Base-by-base conservation (phyloP, 495 filamentous ascomycete species). In the Echria macrotheca region DNA sequence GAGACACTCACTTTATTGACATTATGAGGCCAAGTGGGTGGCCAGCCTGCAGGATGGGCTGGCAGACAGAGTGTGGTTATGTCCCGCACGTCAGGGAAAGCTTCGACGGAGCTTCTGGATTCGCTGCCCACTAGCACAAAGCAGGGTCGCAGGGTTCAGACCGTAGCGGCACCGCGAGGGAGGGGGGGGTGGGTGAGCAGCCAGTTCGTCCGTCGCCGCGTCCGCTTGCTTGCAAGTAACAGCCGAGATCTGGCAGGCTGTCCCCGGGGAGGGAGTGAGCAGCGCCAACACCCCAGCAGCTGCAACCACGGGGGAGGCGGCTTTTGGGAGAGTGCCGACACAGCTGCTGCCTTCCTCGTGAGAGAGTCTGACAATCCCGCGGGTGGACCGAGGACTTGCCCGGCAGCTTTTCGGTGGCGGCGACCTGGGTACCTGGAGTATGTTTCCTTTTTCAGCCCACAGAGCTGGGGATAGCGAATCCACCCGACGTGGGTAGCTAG, bases 1-100 rank as follows among this genome's bases (percentile, higher is more conserved):
- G 54, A 61, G 47, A 56, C 59, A 76, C 78, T 67, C 76, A 84
- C 80, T 84, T 83, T 74, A 84, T 75, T 71, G 80, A 84, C 80
- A 84, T 84, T 64, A 69, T 73, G 63, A 70, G 55, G 60, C n/a
- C 54, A 48, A 64, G 59, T 58, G 65, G 65, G 63, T 68, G 64
- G 60, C 65, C 66, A 66, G 66, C 28, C 66, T 66, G 64, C 66
- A 66, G 61, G 40, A 57, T 55, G 50, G 56, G 50, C 63, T 50
- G 43, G 48, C 38, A 52, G 45, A 52, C 43, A 47, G 48, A 52
- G 48, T 52, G 53, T 57, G 54, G 40, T n/a, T 60, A 51, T 57
- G 59, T 59, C 59, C 61, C 56, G 60, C 61, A 54, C 53, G 39
- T 52, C 50, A 50, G 52, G 31, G 43, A 54, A 49, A 55, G 42